Evolutionary conservation across 164 flowering plant species (phyloP).

Genomic region (Platanus orientalis): DNA sequence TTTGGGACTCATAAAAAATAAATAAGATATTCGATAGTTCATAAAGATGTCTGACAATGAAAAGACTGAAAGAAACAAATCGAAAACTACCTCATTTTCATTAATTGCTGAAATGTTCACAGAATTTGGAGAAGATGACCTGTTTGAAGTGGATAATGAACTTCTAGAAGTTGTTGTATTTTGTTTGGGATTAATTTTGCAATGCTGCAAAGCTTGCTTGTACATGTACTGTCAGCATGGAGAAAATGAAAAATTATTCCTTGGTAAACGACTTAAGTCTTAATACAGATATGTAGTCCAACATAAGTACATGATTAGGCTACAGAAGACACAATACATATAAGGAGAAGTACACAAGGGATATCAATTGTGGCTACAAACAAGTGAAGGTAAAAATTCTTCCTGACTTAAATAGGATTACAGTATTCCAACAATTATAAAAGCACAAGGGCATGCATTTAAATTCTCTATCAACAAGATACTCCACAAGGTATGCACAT

Average conservation of each 20-base stretch:
- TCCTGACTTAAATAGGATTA: too few species aligned
- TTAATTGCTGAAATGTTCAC: conserved; percentile 55
- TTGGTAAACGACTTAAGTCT: background rate
- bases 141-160: conserved; percentile 54
- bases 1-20: background rate
- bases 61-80: conserved; percentile 1
- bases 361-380: too few species aligned
- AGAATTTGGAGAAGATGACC: conserved; percentile 90
- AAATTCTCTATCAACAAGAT: too few species aligned
- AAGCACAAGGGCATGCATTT: too few species aligned
- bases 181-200: conserved; percentile 73
- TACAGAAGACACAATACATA: background rate
- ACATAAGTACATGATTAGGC: background rate
- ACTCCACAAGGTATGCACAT: too few species aligned
- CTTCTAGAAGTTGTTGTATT: conserved; percentile 49
- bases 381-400: too few species aligned
- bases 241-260: conserved; percentile 3
- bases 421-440: too few species aligned
- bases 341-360: background rate
- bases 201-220: conserved; percentile 87
- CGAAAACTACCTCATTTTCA: conserved; percentile 75
- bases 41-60: background rate
- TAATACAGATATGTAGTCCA: background rate
- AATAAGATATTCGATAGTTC: background rate
- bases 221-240: conserved; percentile 50